Conservation (phyloP, 352 stramenopile species). For the Pythium plurisporium region DNA sequence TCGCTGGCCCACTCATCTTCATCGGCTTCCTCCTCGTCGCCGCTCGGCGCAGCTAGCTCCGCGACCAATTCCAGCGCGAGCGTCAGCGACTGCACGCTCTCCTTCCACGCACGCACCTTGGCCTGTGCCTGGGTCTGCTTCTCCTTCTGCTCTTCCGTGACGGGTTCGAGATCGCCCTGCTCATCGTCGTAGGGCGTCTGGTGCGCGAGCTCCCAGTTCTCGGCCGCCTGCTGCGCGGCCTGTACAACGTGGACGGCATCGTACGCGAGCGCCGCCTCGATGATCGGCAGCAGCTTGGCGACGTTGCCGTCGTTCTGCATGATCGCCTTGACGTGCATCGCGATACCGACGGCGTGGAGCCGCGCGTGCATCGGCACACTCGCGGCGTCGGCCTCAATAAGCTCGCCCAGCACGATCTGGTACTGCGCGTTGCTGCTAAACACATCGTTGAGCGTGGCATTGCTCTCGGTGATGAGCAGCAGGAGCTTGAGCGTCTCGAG, state of each 20-base stretch:
- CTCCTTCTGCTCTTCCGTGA: constrained; percentile 57
- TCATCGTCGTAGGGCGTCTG: constrained; percentile 62
- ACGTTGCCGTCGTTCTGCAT: constrained; percentile 74
- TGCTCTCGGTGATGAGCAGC: constrained; percentile 78
- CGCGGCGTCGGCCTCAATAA: constrained; percentile 53
- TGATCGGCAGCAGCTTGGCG: constrained; percentile 53
- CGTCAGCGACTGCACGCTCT: constrained; percentile 74
- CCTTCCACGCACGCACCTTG: constrained; percentile 70
- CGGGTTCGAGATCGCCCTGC: constrained; percentile 48
- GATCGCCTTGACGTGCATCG: constrained; percentile 73
- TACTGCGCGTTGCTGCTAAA: constrained; percentile 56
- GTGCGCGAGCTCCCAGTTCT: constrained; percentile 56
- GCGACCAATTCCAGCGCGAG: constrained; percentile 74
- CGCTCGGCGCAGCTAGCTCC: constrained; percentile 47
- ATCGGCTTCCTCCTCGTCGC: constrained; percentile 56
- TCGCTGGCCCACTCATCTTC: constrained; percentile 86
- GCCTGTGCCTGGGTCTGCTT: constrained; percentile 58
- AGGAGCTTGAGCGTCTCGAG: constrained; percentile 79
- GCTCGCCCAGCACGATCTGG: constrained; percentile 58
- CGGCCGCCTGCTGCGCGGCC: constrained; percentile 60
- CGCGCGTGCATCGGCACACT: constrained; percentile 38
- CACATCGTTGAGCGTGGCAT: constrained; percentile 67
- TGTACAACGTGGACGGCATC: constrained; percentile 72
- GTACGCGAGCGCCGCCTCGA: constrained; percentile 74
- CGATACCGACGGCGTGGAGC: constrained; percentile 67